Base-by-base conservation (phyloP, 257 asterid species). In the Craterostigma plantagineum region DNA sequence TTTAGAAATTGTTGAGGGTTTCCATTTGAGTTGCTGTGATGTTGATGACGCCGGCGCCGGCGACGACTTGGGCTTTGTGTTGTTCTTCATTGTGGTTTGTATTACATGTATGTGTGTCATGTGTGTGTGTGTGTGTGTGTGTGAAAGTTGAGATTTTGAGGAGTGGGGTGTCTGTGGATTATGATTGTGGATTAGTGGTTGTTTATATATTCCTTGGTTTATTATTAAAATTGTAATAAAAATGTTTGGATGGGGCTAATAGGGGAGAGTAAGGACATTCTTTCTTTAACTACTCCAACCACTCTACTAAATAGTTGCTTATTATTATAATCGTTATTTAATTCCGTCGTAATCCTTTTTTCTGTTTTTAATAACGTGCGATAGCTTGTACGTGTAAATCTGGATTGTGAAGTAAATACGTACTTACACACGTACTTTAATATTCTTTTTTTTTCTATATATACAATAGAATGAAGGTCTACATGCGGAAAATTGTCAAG, bases 231-330 rank as follows among this genome's bases (percentile, higher is more conserved):
- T 23, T 23, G 30, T 23, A 2, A 23, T 23, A 23, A 23, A n/a
- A 23, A 23, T 23, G 30, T 23, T 23, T 23, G 30, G 30, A 23
- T 23, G 30, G 30, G 49, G 15, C 16, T 53, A 36, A 35, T 34
- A 30, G 43, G 38, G 27, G 53, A 45, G 46, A 60, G 51, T 37
- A 55, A 48, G 30, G 70, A 73, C 66, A 78, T 62, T 44, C 54
- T 70, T 65, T 63, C 57, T 63, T 54, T 64, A 77, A 77, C 94
- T 60, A 72, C 96, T 75, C 94, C 92, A 86, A 81, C 96, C 63
- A 81, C 96, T 86, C 92, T 61, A 67, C 80, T 68, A 67, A 65
- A 48, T 61, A 50, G 51, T 61, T 72, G 58, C 34, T 18, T 51
- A 23, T 2, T 23, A 23, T 23, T 23, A 23, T 44, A 14, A 12